These are phyloP conservation scores for Phytophthora constricta DNA, from an alignment of 352 stramenopile genomes.

Conservation along the genomic window DNA sequence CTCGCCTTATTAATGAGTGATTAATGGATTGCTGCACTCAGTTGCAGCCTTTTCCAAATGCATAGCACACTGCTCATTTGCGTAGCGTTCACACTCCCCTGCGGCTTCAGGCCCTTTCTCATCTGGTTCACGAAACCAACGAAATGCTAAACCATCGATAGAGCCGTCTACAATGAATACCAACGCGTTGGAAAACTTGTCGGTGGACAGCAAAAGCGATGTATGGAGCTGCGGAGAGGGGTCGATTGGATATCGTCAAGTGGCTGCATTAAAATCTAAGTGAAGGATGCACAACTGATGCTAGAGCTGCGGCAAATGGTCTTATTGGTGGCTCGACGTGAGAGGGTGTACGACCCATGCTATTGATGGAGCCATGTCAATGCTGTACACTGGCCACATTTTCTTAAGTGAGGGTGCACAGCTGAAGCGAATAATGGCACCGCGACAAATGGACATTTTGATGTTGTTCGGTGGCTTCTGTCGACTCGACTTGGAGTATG, in stretches of 20 bases:
- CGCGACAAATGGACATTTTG: too few species aligned
- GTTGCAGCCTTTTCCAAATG: too few species aligned
- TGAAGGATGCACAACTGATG: slow-evolving; percentile 13
- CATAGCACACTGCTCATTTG: not conserved
- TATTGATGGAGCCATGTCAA: too few species aligned
- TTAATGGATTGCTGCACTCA: slow-evolving; percentile 4
- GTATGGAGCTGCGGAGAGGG: slow-evolving; percentile 18
- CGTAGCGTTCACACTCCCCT: not conserved
- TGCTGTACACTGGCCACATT: too few species aligned
- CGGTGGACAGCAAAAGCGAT: slow-evolving; percentile 22
- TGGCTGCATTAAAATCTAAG: slow-evolving; percentile 9
- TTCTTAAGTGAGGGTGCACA: too few species aligned
- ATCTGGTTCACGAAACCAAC: slow-evolving; percentile 4
- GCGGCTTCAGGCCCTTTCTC: slow-evolving; percentile 1
- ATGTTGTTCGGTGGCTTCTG: too few species aligned
- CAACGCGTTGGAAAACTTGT: too few species aligned
- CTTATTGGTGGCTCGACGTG: too few species aligned
- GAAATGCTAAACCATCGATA: not conserved
- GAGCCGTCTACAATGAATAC: too few species aligned
- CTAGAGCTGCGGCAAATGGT: not conserved
- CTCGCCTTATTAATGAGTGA: not conserved
- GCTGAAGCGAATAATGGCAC: too few species aligned
- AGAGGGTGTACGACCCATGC: too few species aligned
- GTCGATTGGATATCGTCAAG: slow-evolving; percentile 23
- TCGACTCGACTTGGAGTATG: too few species aligned